A percentile compares a stretch with the other conserved stretches of the same genome.
phyloP scores from a whole-genome alignment of 2,329 filamentous ascomycete species.

The Sarocladiaceae sp. region DNA sequence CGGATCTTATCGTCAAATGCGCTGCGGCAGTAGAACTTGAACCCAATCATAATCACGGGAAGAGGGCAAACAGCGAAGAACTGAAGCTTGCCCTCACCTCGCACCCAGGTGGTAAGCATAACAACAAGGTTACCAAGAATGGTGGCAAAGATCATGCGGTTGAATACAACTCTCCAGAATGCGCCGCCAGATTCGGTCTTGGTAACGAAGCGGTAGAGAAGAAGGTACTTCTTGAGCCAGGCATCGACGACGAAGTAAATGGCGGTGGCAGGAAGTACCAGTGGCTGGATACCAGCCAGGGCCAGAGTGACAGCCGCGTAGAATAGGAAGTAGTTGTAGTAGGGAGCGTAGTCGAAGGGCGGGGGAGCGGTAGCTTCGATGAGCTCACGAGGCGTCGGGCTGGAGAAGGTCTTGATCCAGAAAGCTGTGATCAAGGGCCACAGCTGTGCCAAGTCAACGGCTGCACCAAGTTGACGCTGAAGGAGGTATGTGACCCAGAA shows the following conservation, averaged over 20 bases:
- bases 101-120: conserved; percentile 70
- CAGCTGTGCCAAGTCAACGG: conserved; percentile 88
- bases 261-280: conserved; percentile 80
- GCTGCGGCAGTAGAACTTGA: conserved; percentile 79
- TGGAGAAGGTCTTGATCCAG: conserved; percentile 77
- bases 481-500: conserved; percentile 96
- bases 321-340: conserved; percentile 98
- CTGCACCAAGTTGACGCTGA: conserved; percentile 87
- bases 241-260: conserved; percentile 86
- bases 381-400: conserved; percentile 82
- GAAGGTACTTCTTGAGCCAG: conserved; percentile 89
- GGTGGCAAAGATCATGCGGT: conserved; percentile 81
- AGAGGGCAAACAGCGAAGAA: conserved; percentile 70
- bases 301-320: conserved; percentile 87
- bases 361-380: conserved; percentile 93
- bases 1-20: conserved; percentile 76
- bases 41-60: conserved; percentile 71
- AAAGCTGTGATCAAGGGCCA: conserved; percentile 82
- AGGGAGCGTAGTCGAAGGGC: conserved; percentile 89
- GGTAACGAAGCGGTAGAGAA: conserved; percentile 92
- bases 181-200: conserved; percentile 94
- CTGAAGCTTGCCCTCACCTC: conserved; percentile 55
- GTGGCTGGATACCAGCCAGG: conserved; percentile 80
- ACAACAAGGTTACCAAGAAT: conserved; percentile 77
- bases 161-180: conserved; percentile 90